These are phyloP conservation scores for Sideroxylon spinosum DNA, from an alignment of 179 eudicot genomes.

Conservation along the genomic window DNA sequence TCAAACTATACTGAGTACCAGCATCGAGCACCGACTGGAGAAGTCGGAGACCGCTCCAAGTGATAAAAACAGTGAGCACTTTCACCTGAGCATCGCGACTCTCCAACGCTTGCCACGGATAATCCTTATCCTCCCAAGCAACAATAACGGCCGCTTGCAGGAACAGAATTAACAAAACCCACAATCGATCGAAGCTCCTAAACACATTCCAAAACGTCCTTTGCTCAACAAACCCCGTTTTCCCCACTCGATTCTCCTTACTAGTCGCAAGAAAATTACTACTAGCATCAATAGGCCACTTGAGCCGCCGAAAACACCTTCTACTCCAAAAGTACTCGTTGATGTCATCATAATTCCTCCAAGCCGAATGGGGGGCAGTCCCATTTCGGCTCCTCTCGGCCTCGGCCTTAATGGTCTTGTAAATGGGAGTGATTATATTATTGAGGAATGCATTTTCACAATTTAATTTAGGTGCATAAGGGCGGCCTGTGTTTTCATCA, in stretches of 20 bases:
- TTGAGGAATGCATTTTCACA: slow-evolving; percentile 53
- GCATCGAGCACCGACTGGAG: slow-evolving; percentile 80
- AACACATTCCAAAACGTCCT: slow-evolving; percentile 90
- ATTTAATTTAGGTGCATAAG: slow-evolving; percentile 34
- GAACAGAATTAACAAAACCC: slow-evolving; percentile 67
- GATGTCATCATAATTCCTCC: slow-evolving; percentile 93
- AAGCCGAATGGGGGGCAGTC: slow-evolving; percentile 82
- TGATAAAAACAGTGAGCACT: slow-evolving; percentile 66
- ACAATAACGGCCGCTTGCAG: slow-evolving; percentile 72
- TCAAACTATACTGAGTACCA: slow-evolving; percentile 87
- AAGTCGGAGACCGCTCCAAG: slow-evolving; percentile 76
- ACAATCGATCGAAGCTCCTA: slow-evolving; percentile 82
- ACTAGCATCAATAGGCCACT: slow-evolving; percentile 74
- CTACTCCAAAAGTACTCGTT: slow-evolving; percentile 91
- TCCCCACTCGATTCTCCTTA: slow-evolving; percentile 53
- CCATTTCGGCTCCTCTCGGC: slow-evolving; percentile 63
- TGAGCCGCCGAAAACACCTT: slow-evolving; percentile 56
- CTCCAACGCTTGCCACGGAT: slow-evolving; percentile 62
- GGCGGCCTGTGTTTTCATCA: slow-evolving; percentile 54
- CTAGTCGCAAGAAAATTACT: slow-evolving; percentile 37
- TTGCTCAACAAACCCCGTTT: slow-evolving; percentile 96
- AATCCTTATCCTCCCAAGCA: slow-evolving; percentile 39
- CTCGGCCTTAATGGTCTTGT: slow-evolving; percentile 46
- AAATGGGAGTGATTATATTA: slow-evolving; percentile 56
- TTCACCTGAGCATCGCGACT: slow-evolving; percentile 61